Percentiles rank a stretch among this genome's conserved stretches.
Conservation (phyloP, 2,329 filamentous ascomycete species). For the Fusarium brevicatenulatum region DNA sequence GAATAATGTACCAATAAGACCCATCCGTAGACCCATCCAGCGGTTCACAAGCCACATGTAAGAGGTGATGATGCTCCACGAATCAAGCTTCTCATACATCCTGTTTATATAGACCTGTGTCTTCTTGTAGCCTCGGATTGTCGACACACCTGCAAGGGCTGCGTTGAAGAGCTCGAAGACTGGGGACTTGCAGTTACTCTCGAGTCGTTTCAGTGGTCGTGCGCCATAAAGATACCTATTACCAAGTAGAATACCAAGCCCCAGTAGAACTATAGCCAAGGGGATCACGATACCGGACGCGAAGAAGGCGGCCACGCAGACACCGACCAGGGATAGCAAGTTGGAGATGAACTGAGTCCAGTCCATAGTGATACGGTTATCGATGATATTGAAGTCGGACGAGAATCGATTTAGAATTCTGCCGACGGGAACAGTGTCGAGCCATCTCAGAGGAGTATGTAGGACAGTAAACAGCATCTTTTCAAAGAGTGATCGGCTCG, state of each 20-base stretch:
- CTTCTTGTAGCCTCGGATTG: constrained; percentile 81
- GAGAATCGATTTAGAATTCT: constrained; percentile 83
- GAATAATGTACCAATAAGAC: constrained; percentile 75
- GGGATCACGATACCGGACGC: constrained; percentile 75
- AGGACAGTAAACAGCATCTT: constrained; percentile 74
- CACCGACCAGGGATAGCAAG: constrained; percentile 70
- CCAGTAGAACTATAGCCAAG: constrained; percentile 67
- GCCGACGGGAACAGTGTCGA: constrained; percentile 82
- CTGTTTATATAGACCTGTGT: constrained; percentile 71
- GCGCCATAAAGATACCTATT: constrained; percentile 74
- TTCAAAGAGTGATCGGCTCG: constrained; percentile 75
- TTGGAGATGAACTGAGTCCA: constrained; percentile 69
- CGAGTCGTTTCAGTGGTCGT: constrained; percentile 79
- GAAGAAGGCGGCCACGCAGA: constrained; percentile 73
- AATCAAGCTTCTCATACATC: constrained; percentile 77
- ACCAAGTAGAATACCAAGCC: constrained; percentile 67
- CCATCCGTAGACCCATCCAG: constrained; percentile 81
- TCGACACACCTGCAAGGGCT: constrained; percentile 76
- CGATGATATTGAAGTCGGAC: constrained; percentile 78
- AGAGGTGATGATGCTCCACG: constrained; percentile 72
- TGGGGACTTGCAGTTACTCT: constrained; percentile 80
- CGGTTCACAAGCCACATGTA: constrained; percentile 78
- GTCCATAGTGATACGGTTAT: constrained; percentile 72
- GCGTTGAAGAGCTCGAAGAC: constrained; percentile 84
- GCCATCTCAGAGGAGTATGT: constrained; percentile 78